Evolutionary conservation across 2,329 filamentous ascomycete genomes (phyloP).

Genomic region (Exophiala sp.): DNA sequence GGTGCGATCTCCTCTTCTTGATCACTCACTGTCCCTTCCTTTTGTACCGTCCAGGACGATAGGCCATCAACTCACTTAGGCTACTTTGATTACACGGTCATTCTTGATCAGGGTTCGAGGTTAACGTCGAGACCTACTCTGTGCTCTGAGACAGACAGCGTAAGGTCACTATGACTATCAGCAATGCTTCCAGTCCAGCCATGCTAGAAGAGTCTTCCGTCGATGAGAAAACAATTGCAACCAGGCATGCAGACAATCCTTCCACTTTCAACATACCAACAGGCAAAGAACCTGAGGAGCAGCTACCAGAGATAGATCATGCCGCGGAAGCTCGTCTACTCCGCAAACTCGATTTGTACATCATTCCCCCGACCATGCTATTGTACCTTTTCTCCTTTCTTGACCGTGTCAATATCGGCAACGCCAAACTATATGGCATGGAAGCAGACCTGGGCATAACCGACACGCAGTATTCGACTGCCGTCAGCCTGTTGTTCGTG

Average conservation of each 20-base stretch:
- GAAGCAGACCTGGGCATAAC: constrained; percentile 43
- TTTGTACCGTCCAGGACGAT: too few relatives aligned
- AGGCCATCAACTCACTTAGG: too few relatives aligned
- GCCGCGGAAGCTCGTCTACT: constrained; percentile 29
- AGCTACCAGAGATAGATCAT: constrained; percentile 21
- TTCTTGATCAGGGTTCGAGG: too few relatives aligned
- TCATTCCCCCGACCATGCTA: constrained; percentile 41
- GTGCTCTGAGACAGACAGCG: neutral
- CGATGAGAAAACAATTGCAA: constrained; percentile 2
- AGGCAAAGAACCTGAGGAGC: constrained; percentile 7
- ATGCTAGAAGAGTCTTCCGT: neutral
- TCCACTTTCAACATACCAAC: neutral
- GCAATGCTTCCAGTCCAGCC: constrained; percentile 13
- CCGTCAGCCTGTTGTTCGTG: constrained; percentile 65
- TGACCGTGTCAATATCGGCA: constrained; percentile 48
- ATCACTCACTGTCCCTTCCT: too few relatives aligned
- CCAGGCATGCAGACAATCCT: neutral
- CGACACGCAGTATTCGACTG: constrained; percentile 62
- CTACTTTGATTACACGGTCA: too few relatives aligned
- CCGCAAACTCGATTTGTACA: constrained; percentile 40
- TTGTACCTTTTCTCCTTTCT: constrained; percentile 62
- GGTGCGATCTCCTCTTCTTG: too few relatives aligned
- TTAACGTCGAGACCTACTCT: too few relatives aligned
- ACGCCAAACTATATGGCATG: constrained; percentile 45
- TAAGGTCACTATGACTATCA: constrained; percentile 4